phyloP scores from a whole-genome alignment of 2,329 filamentous ascomycete species.

The Aureobasidium uvarum region DNA sequence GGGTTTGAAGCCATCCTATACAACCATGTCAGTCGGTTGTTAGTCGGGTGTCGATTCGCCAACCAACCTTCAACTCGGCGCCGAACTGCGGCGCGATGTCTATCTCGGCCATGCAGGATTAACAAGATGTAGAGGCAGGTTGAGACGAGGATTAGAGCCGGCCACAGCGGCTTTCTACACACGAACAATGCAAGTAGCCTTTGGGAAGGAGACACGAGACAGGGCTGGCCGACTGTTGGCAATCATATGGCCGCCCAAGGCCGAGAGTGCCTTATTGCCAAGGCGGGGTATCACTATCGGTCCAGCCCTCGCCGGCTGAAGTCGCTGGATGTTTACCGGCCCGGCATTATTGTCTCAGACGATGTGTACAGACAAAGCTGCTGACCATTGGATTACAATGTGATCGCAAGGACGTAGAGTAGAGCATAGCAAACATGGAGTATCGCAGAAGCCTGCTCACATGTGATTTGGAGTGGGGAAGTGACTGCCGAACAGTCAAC shows the following conservation, averaged over 20 bases:
- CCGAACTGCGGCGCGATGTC: constrained; percentile 85
- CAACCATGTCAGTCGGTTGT: constrained; percentile 29
- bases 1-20: constrained; percentile 90
- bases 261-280: constrained; percentile 16
- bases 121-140: not conserved
- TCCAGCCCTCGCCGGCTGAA: constrained; percentile 11
- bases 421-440: too few relatives aligned
- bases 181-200: constrained; percentile 12
- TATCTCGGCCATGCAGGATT: constrained; percentile 68
- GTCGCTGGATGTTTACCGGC: constrained; percentile 4
- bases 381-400: not conserved
- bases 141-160: not conserved
- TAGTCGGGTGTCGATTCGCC: not conserved
- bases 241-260: constrained; percentile 8
- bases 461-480: not conserved
- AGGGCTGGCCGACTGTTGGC: not conserved
- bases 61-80: constrained; percentile 81
- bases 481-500: not conserved
- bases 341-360: not conserved
- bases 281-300: constrained; percentile 16
- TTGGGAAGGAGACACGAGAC: not conserved
- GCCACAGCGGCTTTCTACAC: constrained; percentile 11
- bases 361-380: not conserved
- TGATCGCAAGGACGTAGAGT: too few relatives aligned
- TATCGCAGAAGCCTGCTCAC: too few relatives aligned